Evolutionary conservation across 2,329 filamentous ascomycete genomes (phyloP), one percentile per base, ranked within the genome.

Genomic region (Colletotrichum australisinense): DNA sequence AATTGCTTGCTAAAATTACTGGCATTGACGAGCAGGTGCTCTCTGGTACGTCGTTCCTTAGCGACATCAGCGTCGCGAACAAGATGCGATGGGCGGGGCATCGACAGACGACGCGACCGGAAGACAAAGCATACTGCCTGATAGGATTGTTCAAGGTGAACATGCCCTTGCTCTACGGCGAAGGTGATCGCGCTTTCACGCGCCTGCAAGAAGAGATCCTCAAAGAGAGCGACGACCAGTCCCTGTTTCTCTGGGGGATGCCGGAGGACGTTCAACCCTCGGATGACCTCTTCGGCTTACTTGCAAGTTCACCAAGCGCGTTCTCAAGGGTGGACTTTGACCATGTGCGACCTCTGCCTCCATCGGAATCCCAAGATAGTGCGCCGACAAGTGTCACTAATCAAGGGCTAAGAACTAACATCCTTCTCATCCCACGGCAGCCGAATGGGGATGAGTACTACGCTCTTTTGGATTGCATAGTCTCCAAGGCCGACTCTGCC

Each of bases 21-120:
- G 62, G 71, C n/a, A 62, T 70, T 7, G 26, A 32, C 5, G 28
- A 32, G n/a, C 52, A 52, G 24, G 56, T 65, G 3, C 71, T 73
- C 55, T 49, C 24, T 8, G 67, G 71, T 1, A 59, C 32, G 5
- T 26, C 53, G 0, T 22, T 76, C 46, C 59, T 78, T 58, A 55
- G 69, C n/a, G 58, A 67, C 24, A 69, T 73, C n/a, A 76, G 76
- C 60, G 69, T 80, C 11, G 77, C 79, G 2, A 63, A 70, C 7
- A 77, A 76, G 67, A 81, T 80, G 79, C 77, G 76, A n/a, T 81
- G 79, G 79, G 77, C 77, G 19, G 73, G 78, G 1, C 65, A 57
- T 5, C 66, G 79, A 35, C 26, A 74, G 58, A 79, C 76, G 1
- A 79, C 74, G 0, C 67, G 76, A 4, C 5, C 55, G 52, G 75